A percentile compares a stretch with the other conserved stretches of the same genome.
Conservation (phyloP, 1,139 yeast species). For the Hyphopichia khmerensis region DNA sequence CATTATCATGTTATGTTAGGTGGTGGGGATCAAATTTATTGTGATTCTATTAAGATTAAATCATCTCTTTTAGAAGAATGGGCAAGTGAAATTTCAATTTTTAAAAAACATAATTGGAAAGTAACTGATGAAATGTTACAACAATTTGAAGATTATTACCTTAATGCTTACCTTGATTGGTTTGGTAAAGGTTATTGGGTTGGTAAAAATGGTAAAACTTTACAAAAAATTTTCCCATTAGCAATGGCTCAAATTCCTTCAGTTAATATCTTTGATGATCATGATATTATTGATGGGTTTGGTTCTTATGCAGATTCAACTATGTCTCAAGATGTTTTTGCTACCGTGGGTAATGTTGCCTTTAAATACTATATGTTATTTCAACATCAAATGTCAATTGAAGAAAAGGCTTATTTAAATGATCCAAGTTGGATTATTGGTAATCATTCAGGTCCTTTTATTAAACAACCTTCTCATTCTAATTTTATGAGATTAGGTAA, state of each 20-base stretch:
- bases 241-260: conserved; percentile 83
- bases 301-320: conserved; percentile 81
- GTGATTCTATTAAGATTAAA: conserved; percentile 72
- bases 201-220: conserved; percentile 63
- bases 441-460: conserved; percentile 58
- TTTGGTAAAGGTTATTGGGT: conserved; percentile 86
- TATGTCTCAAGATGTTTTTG: conserved; percentile 68
- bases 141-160: conserved; percentile 65
- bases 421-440: conserved; percentile 65
- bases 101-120: conserved; percentile 38
- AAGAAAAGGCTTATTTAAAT: conserved; percentile 35
- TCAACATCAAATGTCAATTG: conserved; percentile 73
- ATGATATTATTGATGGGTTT: conserved; percentile 93
- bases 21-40: conserved; percentile 95
- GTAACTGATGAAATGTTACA: conserved; percentile 46
- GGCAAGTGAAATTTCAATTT: conserved; percentile 53
- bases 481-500: conserved; percentile 72
- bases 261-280: conserved; percentile 83
- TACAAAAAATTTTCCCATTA: conserved; percentile 66
- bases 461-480: conserved; percentile 64
- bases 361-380: conserved; percentile 85
- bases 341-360: conserved; percentile 72
- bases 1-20: conserved; percentile 95
- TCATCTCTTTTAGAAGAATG: conserved; percentile 59
- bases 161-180: conserved; percentile 79